Evolutionary conservation across 2,329 filamentous ascomycete genomes (phyloP).

Genomic region (Sphaerulina populicola): DNA sequence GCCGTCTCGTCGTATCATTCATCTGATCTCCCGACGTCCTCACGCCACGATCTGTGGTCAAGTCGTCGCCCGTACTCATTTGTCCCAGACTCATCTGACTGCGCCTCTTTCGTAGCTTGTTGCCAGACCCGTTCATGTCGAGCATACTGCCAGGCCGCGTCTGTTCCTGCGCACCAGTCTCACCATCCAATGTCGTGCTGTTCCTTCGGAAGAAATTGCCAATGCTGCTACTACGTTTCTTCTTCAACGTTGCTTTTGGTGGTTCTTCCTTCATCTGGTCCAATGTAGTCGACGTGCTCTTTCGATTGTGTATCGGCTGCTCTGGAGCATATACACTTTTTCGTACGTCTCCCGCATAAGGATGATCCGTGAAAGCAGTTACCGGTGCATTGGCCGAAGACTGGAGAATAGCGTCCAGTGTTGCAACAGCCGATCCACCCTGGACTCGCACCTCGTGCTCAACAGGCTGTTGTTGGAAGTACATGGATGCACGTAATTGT

Average conservation of each 20-base stretch:
- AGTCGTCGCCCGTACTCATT: conserved; percentile 18
- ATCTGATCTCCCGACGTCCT: conserved; percentile 19
- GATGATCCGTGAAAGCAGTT: conserved; percentile 83
- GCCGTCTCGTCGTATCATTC: conserved; percentile 11
- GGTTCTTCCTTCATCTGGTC: not conserved
- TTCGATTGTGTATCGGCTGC: conserved; percentile 14
- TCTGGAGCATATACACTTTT: conserved; percentile 60
- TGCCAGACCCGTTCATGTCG: conserved; percentile 27
- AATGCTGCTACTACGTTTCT: conserved; percentile 28
- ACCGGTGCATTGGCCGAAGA: conserved; percentile 83
- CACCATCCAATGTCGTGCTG: conserved; percentile 32
- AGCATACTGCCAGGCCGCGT: conserved; percentile 25
- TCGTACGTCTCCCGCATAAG: conserved; percentile 67
- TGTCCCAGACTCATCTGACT: conserved; percentile 29
- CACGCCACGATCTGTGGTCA: conserved; percentile 12
- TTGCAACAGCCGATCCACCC: conserved; percentile 76
- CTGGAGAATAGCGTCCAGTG: conserved; percentile 83
- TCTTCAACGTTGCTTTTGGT: conserved; percentile 17
- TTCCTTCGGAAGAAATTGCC: conserved; percentile 29
- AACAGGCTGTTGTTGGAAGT: conserved; percentile 65
- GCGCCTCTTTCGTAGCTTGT: conserved; percentile 30
- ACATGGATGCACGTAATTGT: conserved; percentile 81
- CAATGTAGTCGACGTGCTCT: conserved; percentile 16
- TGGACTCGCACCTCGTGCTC: conserved; percentile 50
- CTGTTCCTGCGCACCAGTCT: conserved; percentile 25